Base-by-base conservation (phyloP, 2,329 filamentous ascomycete species). In the Monosporascus sp. region DNA sequence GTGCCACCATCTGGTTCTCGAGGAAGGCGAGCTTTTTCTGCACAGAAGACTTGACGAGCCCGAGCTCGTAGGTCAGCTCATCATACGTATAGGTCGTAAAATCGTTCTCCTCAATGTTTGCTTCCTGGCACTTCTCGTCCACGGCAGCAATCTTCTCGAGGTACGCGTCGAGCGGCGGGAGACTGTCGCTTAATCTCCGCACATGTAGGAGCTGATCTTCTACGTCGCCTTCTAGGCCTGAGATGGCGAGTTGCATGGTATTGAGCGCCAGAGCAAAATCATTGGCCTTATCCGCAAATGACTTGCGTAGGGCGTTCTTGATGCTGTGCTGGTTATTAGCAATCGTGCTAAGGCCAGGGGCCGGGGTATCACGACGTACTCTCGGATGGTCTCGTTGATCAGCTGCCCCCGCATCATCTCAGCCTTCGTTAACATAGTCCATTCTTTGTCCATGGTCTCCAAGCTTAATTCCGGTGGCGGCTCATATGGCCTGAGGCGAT, bases 11-110 rank as follows among this genome's bases (percentile, higher is more conserved):
- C 73, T 99, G 94, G 74, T 99, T 99, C 68, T 99, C 93, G 52
- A 99, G 78, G 75, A 99, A 99, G 44, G 89, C 87, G 52, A 97
- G 82, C 74, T 99, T 99, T 78, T 97, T 99, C 59, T 91, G 88
- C 28, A 97, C 93, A 11, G 89, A 94, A 31, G 89, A 87, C 68
- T 91, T 92, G 53, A 97, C 94, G 31, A 99, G 80, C 17, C 90
- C 86, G 54, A 97, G 80, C 73, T 99, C 94, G 73, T 99, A 99
- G 55, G 86, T 85, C 43, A 99, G 80, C 72, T 99, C 94, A 68
- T 99, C 94, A 70, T 97, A 94, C 9, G 93, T 96, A 73, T 97
- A 97, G 8, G 93, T 97, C n/a, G 94, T 99, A 71, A 94, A 97
- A 75, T 99, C 94, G 71, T 99, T 99, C 67, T 99, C 94, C 72